Base-by-base conservation (phyloP, 305 asterid species). In the Petunia hybrid region DNA sequence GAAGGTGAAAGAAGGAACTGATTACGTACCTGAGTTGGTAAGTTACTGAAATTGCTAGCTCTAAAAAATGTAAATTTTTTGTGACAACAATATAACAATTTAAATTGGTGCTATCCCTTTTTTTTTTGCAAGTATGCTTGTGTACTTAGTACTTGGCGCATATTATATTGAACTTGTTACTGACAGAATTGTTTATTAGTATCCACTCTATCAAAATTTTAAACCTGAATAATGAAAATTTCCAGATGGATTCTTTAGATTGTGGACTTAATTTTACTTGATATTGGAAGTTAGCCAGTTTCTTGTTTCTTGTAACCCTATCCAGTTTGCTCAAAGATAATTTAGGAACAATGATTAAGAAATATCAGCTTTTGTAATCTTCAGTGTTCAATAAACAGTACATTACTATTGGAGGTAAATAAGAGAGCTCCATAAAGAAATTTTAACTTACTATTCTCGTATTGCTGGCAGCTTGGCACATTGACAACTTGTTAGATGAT, bases 1-100 rank as follows among this genome's bases (percentile, higher is more conserved):
- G 46, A 91, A 89, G 84, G 91, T 91, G 84, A 86, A 83, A 80
- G 86, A 86, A 84, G 89, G 88, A 81, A 84, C 84, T 42, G 91
- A 90, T 56, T 90, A 84, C 31, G 89, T 84, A 64, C 91, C 93
- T 45, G 93, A 90, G 84, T 80, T 90, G 93, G 93, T 90, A 80
- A 87, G 91, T 84, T 61, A 36, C 31, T 36, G 8, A 40, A 79
- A 65, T 31, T 65, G 12, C 5, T n/a, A n/a, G 9, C 31, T 41
- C 22, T 14, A 36, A 77, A 59, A 59, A 77, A 57, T 41, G 40
- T 46, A 1, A 63, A 62, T 8, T 64, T 78, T 67, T 45, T 63
- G 45, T 60, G 31, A 22, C 31, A 22, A 40, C 36, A 31, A 43
- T 36, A 65, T 40, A 8, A 59, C 10, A 78, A 63, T 8, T 12